phyloP scores from a whole-genome alignment of 1,139 yeast genomes.

The Kazachstania sp. region DNA sequence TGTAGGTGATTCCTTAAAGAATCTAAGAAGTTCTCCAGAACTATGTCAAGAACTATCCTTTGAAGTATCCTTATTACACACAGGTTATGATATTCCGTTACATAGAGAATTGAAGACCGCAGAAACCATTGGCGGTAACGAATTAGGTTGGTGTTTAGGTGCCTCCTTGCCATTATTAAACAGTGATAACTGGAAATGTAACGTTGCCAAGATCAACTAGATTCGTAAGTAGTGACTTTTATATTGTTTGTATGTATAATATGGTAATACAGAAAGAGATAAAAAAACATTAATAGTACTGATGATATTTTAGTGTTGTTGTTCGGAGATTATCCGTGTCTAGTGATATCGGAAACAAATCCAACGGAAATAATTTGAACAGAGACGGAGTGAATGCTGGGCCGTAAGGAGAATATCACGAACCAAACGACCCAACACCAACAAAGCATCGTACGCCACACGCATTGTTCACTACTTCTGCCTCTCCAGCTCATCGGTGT shows the following conservation, averaged over 20 bases:
- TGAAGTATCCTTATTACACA: conserved; percentile 81
- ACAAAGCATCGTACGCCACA: too few relatives aligned
- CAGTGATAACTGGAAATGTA: conserved; percentile 65
- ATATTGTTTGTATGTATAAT: too few relatives aligned
- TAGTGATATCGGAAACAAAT: not conserved
- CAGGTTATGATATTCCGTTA: conserved; percentile 92
- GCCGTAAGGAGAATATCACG: too few relatives aligned
- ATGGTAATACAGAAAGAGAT: too few relatives aligned
- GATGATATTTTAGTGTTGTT: not conserved
- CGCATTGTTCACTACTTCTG: too few relatives aligned
- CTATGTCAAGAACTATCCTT: conserved; percentile 92
- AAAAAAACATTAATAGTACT: too few relatives aligned
- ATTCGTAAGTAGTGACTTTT: too few relatives aligned
- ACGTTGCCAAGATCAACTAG: conserved; percentile 24
- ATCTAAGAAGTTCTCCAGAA: conserved; percentile 68
- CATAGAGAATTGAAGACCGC: conserved; percentile 88
- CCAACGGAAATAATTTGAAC: too few relatives aligned
- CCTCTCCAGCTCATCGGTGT: too few relatives aligned
- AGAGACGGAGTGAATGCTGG: too few relatives aligned
- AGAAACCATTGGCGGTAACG: conserved; percentile 76
- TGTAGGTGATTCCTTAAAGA: conserved; percentile 56
- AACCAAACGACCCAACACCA: too few relatives aligned
- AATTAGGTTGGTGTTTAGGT: conserved; percentile 97
- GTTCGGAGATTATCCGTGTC: not conserved
- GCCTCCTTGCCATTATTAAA: conserved; percentile 89